These are phyloP conservation scores for Populus tremula DNA, from an alignment of 345 rosid genomes.

Conservation along the genomic window DNA sequence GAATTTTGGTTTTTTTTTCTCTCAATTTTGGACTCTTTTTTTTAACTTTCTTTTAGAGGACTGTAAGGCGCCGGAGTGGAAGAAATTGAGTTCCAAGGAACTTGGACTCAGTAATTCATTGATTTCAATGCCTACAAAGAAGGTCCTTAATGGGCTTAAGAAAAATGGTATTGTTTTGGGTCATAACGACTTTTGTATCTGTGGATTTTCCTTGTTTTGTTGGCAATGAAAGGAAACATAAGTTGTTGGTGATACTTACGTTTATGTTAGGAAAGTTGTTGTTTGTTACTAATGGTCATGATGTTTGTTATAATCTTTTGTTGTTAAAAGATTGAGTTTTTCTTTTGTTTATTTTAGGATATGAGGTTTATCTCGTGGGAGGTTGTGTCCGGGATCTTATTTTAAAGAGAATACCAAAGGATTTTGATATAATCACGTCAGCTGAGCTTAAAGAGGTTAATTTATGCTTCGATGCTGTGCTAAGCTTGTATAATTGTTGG, in stretches of 20 bases:
- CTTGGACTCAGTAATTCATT: constrained; percentile 58
- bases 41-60: not conserved
- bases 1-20: not conserved
- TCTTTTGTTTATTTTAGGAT: constrained; percentile 40
- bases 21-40: not conserved
- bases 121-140: constrained; percentile 54
- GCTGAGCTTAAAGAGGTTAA: constrained; percentile 83
- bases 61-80: constrained; percentile 28
- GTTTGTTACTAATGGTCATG: not conserved
- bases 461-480: not conserved
- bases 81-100: constrained; percentile 50
- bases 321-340: not conserved
- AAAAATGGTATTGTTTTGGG: constrained; percentile 33
- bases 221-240: not conserved
- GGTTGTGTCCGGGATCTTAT: constrained; percentile 97
- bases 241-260: not conserved
- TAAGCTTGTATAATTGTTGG: not conserved
- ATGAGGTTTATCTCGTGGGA: constrained; percentile 89
- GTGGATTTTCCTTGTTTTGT: not conserved
- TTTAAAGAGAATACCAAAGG: constrained; percentile 73
- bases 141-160: constrained; percentile 57
- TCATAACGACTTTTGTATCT: not conserved
- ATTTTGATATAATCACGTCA: constrained; percentile 84
- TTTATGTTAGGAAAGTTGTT: not conserved
- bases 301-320: not conserved